These are phyloP conservation scores for Clonostachys solani DNA, from an alignment of 2,329 filamentous ascomycete species.

Conservation along the genomic window DNA sequence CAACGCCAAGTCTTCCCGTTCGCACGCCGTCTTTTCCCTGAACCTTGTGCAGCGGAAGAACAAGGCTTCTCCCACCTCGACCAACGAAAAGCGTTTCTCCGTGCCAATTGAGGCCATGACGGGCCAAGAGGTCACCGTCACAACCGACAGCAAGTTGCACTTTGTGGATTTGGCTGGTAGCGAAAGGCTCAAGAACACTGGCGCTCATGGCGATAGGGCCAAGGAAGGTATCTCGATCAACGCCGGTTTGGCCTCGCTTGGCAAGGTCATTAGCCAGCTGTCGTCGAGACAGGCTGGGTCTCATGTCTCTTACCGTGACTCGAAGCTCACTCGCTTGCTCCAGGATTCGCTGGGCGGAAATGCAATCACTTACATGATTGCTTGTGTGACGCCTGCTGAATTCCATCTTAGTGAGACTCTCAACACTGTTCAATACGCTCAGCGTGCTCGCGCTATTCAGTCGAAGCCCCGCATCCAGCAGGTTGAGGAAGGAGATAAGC, in stretches of 20 bases:
- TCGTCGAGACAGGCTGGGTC: slow-evolving; percentile 84
- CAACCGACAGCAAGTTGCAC: slow-evolving; percentile 95
- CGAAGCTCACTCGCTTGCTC: slow-evolving; percentile 88
- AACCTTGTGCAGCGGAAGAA: slow-evolving; percentile 85
- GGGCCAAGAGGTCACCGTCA: slow-evolving; percentile 62
- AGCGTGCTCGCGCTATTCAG: slow-evolving; percentile 92
- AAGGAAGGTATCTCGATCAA: slow-evolving; percentile 99
- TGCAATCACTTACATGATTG: slow-evolving; percentile 99
- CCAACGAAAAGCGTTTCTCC: slow-evolving; percentile 80
- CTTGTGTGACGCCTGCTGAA: slow-evolving; percentile 92
- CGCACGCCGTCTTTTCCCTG: slow-evolving; percentile 93
- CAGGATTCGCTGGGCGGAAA: slow-evolving; percentile 97
- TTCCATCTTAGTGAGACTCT: slow-evolving; percentile 97
- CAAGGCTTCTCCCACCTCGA: slow-evolving; percentile 39
- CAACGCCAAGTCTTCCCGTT: slow-evolving; percentile 95
- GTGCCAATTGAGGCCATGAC: slow-evolving; percentile 79
- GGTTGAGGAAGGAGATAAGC: slow-evolving; percentile 88
- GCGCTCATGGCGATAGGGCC: slow-evolving; percentile 88
- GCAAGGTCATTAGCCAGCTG: slow-evolving; percentile 97
- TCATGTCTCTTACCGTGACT: slow-evolving; percentile 96
- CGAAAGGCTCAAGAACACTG: slow-evolving; percentile 94
- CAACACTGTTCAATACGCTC: slow-evolving; percentile 96
- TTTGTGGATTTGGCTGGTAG: slow-evolving; percentile 98
- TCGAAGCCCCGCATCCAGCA: slow-evolving; percentile 97
- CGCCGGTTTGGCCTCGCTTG: slow-evolving; percentile 86